Conservation (phyloP, 805 yeast species). For the Kuraishia cidri region DNA sequence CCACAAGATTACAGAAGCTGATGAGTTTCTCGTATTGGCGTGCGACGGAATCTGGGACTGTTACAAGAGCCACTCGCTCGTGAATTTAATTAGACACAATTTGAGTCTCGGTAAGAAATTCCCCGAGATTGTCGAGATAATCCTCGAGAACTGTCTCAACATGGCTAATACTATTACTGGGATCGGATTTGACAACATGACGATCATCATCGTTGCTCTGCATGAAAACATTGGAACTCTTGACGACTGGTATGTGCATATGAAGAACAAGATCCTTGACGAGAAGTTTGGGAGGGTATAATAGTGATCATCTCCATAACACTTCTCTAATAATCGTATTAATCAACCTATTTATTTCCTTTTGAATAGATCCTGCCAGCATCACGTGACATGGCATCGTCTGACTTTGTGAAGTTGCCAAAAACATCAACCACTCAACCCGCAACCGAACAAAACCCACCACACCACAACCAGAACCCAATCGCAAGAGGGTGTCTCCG, state of each 20-base stretch:
- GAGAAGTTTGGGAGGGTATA: slow-evolving; percentile 25
- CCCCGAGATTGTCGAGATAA: slow-evolving; percentile 47
- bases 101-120: slow-evolving; percentile 48
- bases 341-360: no score
- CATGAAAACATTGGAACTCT: slow-evolving; percentile 37
- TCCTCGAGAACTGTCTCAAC: slow-evolving; percentile 57
- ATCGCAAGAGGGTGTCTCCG: no score
- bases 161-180: slow-evolving; percentile 72
- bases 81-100: slow-evolving; percentile 46
- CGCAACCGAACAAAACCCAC: no score
- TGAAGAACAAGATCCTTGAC: slow-evolving; percentile 30
- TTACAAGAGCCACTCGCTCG: slow-evolving; percentile 45
- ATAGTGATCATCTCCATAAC: no score
- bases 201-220: slow-evolving; percentile 57
- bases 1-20: slow-evolving; percentile 33
- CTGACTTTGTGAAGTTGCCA: no score
- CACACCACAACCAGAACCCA: no score
- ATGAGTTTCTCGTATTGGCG: slow-evolving; percentile 66
- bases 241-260: slow-evolving; percentile 48
- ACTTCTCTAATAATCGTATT: no score
- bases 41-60: slow-evolving; percentile 86
- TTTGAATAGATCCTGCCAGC: no score
- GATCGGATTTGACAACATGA: slow-evolving; percentile 79
- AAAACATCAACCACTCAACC: no score
- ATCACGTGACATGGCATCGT: no score